Percentiles rank a stretch among this genome's conserved stretches.
These are phyloP conservation scores for Silene uniflora DNA, from an alignment of 148 eudicot genomes.

Conservation along the genomic window DNA sequence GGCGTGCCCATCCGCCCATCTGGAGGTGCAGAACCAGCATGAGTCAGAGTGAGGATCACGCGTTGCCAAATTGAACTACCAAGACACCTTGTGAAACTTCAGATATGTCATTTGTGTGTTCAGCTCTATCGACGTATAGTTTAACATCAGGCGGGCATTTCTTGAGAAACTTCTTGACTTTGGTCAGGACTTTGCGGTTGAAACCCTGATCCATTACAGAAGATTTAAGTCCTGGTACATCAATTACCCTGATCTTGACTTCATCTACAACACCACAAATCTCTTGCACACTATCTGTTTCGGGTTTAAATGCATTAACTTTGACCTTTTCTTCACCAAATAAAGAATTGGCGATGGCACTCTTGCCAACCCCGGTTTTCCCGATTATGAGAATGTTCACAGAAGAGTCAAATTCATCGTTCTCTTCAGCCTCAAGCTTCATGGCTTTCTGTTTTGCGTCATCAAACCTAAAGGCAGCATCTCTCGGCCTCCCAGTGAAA, in stretches of 20 bases:
- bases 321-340: constrained; percentile 76
- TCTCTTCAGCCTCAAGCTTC: constrained; percentile 67
- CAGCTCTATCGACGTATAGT: constrained; percentile 79
- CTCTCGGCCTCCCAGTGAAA: constrained; percentile 74
- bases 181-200: constrained; percentile 65
- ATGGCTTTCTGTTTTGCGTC: constrained; percentile 60
- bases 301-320: constrained; percentile 71
- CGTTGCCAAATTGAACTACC: constrained; percentile 78
- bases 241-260: constrained; percentile 71
- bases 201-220: constrained; percentile 74
- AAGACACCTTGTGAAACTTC: too few relatives aligned
- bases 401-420: constrained; percentile 59
- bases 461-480: constrained; percentile 71
- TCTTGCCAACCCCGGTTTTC: constrained; percentile 92
- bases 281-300: constrained; percentile 52
- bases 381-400: constrained; percentile 79
- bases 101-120: too few relatives aligned
- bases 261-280: constrained; percentile 65
- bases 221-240: constrained; percentile 82
- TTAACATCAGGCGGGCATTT: constrained; percentile 70
- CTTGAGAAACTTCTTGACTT: constrained; percentile 65
- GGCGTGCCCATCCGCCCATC: constrained; percentile 93
- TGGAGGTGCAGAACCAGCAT: constrained; percentile 91
- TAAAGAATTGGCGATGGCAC: constrained; percentile 88
- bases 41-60: constrained; percentile 82